Evolutionary conservation across 805 yeast genomes (phyloP).

Genomic region (Yarrowia bubula): DNA sequence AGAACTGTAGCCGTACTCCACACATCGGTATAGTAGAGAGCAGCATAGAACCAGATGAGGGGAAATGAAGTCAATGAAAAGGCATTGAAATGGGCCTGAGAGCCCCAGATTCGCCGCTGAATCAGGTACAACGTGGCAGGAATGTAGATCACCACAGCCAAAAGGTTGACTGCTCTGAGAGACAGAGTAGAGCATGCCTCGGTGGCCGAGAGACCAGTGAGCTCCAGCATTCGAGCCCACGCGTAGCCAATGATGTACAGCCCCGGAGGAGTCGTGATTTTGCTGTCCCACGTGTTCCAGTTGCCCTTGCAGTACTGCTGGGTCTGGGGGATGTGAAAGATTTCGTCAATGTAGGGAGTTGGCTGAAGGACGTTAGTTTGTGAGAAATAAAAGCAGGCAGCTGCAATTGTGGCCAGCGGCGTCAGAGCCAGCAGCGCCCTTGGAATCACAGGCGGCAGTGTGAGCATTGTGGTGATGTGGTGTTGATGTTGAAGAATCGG

Average conservation of each 20-base stretch:
- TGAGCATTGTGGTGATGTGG: neutral
- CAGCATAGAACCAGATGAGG: constrained; percentile 66
- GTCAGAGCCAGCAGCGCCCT: constrained; percentile 18
- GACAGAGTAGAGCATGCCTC: constrained; percentile 39
- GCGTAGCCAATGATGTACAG: constrained; percentile 55
- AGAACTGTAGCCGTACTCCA: constrained; percentile 80
- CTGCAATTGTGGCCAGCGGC: constrained; percentile 11
- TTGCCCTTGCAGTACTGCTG: constrained; percentile 59
- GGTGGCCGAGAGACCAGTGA: constrained; percentile 32
- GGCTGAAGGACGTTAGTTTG: constrained; percentile 14
- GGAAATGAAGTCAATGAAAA: constrained; percentile 56
- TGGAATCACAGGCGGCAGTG: constrained; percentile 6
- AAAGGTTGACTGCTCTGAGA: constrained; percentile 57
- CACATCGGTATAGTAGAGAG: constrained; percentile 85
- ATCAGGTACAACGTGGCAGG: constrained; percentile 43
- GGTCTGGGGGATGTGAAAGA: constrained; percentile 82
- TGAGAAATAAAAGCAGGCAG: neutral
- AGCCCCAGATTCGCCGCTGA: constrained; percentile 32
- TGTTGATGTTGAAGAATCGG: neutral
- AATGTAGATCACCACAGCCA: constrained; percentile 42
- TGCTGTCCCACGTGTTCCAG: constrained; percentile 74
- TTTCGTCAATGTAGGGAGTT: constrained; percentile 55
- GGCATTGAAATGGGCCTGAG: constrained; percentile 45
- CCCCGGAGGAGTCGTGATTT: constrained; percentile 97
- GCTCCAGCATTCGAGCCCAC: constrained; percentile 32